Conservation (phyloP, 352 stramenopile species). For the Pythium phragmitis region DNA sequence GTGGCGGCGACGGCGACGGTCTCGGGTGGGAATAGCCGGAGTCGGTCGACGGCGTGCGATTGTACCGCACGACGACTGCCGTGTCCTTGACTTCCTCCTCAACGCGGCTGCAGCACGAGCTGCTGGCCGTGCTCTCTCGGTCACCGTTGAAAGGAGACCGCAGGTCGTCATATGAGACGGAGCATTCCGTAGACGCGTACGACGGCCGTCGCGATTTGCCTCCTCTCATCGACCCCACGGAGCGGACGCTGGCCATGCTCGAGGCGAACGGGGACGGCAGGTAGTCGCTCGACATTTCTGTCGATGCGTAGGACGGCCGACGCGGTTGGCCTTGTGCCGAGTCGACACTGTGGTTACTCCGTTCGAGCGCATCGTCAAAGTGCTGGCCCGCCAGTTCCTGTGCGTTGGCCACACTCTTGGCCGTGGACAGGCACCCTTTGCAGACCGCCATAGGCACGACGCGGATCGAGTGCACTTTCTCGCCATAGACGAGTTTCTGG, state of each 20-base stretch:
- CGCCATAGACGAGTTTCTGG: constrained; percentile 1
- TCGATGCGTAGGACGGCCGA: not conserved
- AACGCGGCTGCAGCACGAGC: not conserved
- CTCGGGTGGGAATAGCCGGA: too few relatives aligned
- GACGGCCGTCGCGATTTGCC: not conserved
- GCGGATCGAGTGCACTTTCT: not conserved
- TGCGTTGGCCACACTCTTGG: not conserved
- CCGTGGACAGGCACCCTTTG: constrained; percentile 3
- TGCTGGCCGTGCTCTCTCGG: not conserved
- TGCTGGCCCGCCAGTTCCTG: not conserved
- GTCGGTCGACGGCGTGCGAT: not conserved
- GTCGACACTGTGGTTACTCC: too few relatives aligned
- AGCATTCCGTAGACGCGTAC: not conserved
- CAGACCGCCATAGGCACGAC: not conserved
- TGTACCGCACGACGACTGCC: not conserved
- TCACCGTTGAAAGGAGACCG: not conserved
- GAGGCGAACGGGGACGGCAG: not conserved
- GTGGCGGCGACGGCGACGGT: not conserved
- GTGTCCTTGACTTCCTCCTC: not conserved
- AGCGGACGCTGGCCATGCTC: not conserved
- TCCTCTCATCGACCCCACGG: too few relatives aligned
- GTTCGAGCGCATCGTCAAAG: not conserved
- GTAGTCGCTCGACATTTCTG: not conserved
- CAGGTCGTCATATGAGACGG: not conserved
- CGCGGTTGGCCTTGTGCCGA: not conserved